Base-by-base conservation (phyloP, 768 basidiomycete genomes). In the Neoboletus subvelutipes region DNA sequence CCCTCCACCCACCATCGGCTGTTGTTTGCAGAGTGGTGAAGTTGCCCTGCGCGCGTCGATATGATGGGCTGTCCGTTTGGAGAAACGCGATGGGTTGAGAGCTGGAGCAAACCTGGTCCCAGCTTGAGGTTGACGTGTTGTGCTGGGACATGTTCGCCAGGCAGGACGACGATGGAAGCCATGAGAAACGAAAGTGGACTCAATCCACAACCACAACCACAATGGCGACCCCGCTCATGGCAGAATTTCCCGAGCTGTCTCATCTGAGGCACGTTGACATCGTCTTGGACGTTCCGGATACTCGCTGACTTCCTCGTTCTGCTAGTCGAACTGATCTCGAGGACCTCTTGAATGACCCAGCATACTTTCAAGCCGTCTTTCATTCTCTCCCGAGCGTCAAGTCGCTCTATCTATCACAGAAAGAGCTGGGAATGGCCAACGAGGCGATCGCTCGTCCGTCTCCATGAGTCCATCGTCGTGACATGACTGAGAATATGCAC, bases 1-100 rank as follows among this genome's bases (percentile, higher is more conserved):
- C 82, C 81, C 64, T 98, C 95, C 10, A 98, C 80, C 93, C 93
- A 98, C 82, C 89, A 90, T 70, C 83, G 86, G 64, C 83, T 87
- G 52, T 83, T 78, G 68, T 91, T 92, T 22, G 81, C 69, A 18
- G 87, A 86, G 64, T 87, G 87, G 54, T 85, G 78, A 36, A 93
- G 75, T 24, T 78, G 73, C 0, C 92, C 92, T 28, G 89, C 85
- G 48, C 85, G 84, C 2, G 90, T 91, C 7, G 87, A 79, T 45
- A 81, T 72, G 55, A 80, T 69, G n/a, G 69, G 52, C 29, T 66
- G 56, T 31, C 49, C 34, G 26, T 52, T 49, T 24, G 45, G 24
- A 20, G 56, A 18, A 64, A 70, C 58, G 46, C 75, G 52, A 66
- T 71, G 53, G 64, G 66, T 68, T 7, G 72, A 65, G 50, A 70